Evolutionary conservation across 78 protist genomes (phyloP).

Genomic region (Polysphondylium violaceum): DNA sequence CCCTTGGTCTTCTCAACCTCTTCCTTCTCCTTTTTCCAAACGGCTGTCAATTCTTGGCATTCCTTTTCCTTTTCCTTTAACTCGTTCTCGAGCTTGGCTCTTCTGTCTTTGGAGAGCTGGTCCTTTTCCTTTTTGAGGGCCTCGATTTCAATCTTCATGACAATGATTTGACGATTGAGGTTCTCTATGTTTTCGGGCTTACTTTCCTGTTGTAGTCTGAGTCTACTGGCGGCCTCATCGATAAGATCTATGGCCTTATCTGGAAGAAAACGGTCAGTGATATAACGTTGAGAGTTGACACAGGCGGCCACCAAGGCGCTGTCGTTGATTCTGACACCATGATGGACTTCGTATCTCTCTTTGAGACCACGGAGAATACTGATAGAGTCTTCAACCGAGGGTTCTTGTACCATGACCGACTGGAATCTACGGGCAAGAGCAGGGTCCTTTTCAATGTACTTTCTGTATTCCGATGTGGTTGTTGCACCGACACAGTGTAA

Average conservation of each 20-base stretch:
- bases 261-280: slow-evolving; percentile 97
- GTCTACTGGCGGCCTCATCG: slow-evolving; percentile 96
- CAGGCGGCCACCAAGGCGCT: slow-evolving; percentile 97
- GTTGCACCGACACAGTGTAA: slow-evolving; percentile 99
- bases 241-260: slow-evolving; percentile 99
- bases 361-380: slow-evolving; percentile 97
- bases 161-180: slow-evolving; percentile 91
- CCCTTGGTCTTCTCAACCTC: slow-evolving; percentile 56
- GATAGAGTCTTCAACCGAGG: slow-evolving; percentile 94
- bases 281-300: slow-evolving; percentile 93
- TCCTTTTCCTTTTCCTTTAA: slow-evolving; percentile 83
- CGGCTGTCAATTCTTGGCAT: not conserved
- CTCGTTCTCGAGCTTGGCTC: slow-evolving; percentile 78
- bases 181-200: slow-evolving; percentile 95
- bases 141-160: slow-evolving; percentile 93
- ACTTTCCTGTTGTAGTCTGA: slow-evolving; percentile 96
- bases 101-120: slow-evolving; percentile 55
- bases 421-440: slow-evolving; percentile 99
- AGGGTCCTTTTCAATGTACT: slow-evolving; percentile 98
- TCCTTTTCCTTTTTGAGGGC: slow-evolving; percentile 93
- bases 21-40: slow-evolving; percentile 66
- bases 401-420: slow-evolving; percentile 95
- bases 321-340: slow-evolving; percentile 97
- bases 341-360: slow-evolving; percentile 95
- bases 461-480: slow-evolving; percentile 96